Evolutionary conservation across 1,284 basidiomycete species (phyloP), one percentile per base, ranked within the genome.

Genomic region (Melanopsichium pennsylvanicum): DNA sequence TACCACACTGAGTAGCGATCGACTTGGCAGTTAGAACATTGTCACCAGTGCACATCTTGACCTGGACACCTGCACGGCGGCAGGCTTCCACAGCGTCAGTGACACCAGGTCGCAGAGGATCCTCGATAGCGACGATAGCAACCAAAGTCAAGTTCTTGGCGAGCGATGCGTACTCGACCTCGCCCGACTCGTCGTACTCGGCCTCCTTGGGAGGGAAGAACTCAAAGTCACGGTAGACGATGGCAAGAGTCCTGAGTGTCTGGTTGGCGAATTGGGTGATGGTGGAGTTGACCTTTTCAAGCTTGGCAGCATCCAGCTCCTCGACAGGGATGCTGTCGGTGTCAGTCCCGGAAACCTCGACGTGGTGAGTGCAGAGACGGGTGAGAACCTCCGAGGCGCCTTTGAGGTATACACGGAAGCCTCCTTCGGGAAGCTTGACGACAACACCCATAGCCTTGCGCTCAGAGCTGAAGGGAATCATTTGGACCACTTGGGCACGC

Each of bases 11-110:
- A 7, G 86, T 86, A 31, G 95, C 93, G 75, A 98, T 98, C 7
- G 93, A 97, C 21, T 91, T 87, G 35, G 91, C 91, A 21, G 81
- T 74, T 38, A 97, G 86, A 42, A 94, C 91, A 74, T 97, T 98
- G 83, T 98, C 95, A 79, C 94, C 95, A 0, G 95, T 97, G 82
- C 92, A 96, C 94, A 98, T 98, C 85, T 97, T 97, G 84, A 98
- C 89, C 25, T 87, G 86, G n/a, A 98, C 93, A 71, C 94, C 94
- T 33, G 96, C 95, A 50, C 85, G 86, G 73, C 88, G 87, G 81
- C 93, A 97, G 66, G 90, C 88, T 43, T 86, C 85, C 22, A 98
- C 95, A 22, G 94, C 93, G 12, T 93, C 87, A 8, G 87, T 86
- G 16, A 98, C 94, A 79, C 93, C 93, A 1, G 87, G 86, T 34